phyloP scores from a whole-genome alignment of 768 basidiomycete species.

The Coprinellus aureogranulatus region DNA sequence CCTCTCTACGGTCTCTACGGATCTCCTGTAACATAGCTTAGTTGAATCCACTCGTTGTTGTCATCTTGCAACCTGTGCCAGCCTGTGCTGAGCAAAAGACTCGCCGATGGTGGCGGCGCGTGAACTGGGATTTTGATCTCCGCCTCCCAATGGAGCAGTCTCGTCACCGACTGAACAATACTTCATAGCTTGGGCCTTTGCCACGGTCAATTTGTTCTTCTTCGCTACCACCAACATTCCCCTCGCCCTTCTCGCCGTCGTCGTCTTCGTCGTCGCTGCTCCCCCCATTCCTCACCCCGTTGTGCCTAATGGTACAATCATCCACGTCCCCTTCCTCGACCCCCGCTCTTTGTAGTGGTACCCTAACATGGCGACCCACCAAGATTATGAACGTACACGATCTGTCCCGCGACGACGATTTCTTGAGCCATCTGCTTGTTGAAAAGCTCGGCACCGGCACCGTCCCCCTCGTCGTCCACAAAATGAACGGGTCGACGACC shows the following conservation, averaged over 20 bases:
- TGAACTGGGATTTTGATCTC: slow-evolving; percentile 4
- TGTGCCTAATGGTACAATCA: slow-evolving; percentile 29
- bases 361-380: slow-evolving; percentile 70
- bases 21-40: neutral
- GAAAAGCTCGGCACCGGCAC: slow-evolving; percentile 82
- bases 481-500: slow-evolving; percentile 78
- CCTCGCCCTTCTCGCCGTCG: slow-evolving; percentile 16
- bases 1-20: neutral
- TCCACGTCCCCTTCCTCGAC: slow-evolving; percentile 22
- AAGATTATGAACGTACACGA: slow-evolving; percentile 91
- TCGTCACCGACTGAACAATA: slow-evolving; percentile 19
- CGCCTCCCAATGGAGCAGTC: slow-evolving; percentile 23
- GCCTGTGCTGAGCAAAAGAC: neutral
- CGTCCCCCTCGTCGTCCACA: slow-evolving; percentile 83
- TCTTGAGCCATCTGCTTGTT: slow-evolving; percentile 83
- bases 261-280: slow-evolving; percentile 16
- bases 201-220: slow-evolving; percentile 15
- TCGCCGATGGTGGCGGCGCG: slow-evolving; percentile 1
- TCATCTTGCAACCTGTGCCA: neutral
- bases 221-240: slow-evolving; percentile 17
- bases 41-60: neutral
- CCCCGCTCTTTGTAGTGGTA: slow-evolving; percentile 18
- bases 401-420: slow-evolving; percentile 88
- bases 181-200: slow-evolving; percentile 10
- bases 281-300: slow-evolving; percentile 10